Conservation (phyloP, 2,329 filamentous ascomycete genomes). For the Ophidiomyces ophidiicola region DNA sequence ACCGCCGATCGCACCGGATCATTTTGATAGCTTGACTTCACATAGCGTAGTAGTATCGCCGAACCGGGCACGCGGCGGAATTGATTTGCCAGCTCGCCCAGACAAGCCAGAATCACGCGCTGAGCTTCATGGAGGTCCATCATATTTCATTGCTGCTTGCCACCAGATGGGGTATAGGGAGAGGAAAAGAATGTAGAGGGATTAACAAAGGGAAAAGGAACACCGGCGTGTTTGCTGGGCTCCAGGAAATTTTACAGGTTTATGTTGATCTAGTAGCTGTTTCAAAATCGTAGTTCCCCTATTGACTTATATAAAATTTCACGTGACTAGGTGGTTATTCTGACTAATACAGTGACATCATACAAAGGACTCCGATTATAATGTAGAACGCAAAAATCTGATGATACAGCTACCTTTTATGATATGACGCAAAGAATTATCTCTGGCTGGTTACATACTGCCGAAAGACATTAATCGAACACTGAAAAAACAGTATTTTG, state of each 20-base stretch:
- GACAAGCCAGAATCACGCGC: conserved; percentile 41
- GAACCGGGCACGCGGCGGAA: conserved; percentile 92
- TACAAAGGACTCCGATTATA: no score
- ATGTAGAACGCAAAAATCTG: no score
- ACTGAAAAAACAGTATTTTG: background rate
- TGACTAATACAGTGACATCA: no score
- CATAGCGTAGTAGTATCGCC: conserved; percentile 85
- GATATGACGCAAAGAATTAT: no score
- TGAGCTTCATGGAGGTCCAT: conserved; percentile 49
- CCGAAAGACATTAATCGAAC: background rate
- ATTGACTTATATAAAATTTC: no score
- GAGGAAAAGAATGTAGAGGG: background rate
- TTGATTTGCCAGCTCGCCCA: conserved; percentile 46
- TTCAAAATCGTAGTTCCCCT: no score
- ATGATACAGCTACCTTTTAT: no score
- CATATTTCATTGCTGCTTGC: conserved; percentile 17
- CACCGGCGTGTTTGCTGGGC: no score
- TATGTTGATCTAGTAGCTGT: no score
- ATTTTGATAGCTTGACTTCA: conserved; percentile 94
- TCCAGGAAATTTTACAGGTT: no score
- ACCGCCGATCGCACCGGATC: conserved; percentile 89
- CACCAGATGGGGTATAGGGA: background rate
- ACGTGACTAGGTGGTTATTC: no score
- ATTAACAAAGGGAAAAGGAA: background rate
- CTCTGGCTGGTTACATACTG: background rate